A percentile compares a stretch with the other conserved stretches of the same genome.
These are phyloP conservation scores for Collybia nuda DNA, from an alignment of 768 basidiomycete genomes.

Conservation along the genomic window DNA sequence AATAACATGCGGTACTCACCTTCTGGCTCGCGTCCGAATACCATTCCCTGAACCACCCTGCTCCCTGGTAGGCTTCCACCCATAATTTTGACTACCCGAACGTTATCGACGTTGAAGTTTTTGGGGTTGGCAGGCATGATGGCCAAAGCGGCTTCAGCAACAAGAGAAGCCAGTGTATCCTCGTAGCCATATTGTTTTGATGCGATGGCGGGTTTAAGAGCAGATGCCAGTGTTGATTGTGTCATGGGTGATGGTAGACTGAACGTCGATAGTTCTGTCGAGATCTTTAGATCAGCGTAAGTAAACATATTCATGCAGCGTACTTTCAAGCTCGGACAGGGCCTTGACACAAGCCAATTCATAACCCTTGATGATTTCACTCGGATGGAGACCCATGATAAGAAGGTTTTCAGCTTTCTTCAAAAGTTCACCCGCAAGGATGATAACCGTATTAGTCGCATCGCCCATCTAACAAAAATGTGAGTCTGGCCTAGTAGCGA, in stretches of 20 bases:
- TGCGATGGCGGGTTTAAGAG: conserved; percentile 90
- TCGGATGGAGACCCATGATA: conserved; percentile 96
- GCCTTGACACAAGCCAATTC: conserved; percentile 88
- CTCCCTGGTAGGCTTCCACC: conserved; percentile 86
- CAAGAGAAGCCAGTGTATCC: conserved; percentile 75
- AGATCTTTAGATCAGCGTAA: conserved; percentile 12
- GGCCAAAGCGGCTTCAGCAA: conserved; percentile 89
- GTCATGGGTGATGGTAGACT: conserved; percentile 74
- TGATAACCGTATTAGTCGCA: conserved; percentile 93
- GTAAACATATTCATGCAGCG: conserved; percentile 29
- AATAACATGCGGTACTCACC: conserved; percentile 40
- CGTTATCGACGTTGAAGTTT: conserved; percentile 97
- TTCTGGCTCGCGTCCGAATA: conserved; percentile 95
- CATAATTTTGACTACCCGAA: conserved; percentile 98
- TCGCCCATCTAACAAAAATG: conserved; percentile 80
- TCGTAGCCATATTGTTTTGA: conserved; percentile 98
- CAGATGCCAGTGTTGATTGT: conserved; percentile 63
- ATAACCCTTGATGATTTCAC: conserved; percentile 93
- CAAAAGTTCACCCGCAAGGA: conserved; percentile 91
- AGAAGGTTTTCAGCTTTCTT: conserved; percentile 92
- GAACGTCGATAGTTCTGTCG: conserved; percentile 65
- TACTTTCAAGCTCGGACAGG: conserved; percentile 87
- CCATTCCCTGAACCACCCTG: conserved; percentile 95
- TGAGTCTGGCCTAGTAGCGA: background rate
- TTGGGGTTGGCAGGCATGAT: conserved; percentile 89